Conservation (phyloP, 1,139 yeast genomes). For the Hyphopichia burtonii region DNA sequence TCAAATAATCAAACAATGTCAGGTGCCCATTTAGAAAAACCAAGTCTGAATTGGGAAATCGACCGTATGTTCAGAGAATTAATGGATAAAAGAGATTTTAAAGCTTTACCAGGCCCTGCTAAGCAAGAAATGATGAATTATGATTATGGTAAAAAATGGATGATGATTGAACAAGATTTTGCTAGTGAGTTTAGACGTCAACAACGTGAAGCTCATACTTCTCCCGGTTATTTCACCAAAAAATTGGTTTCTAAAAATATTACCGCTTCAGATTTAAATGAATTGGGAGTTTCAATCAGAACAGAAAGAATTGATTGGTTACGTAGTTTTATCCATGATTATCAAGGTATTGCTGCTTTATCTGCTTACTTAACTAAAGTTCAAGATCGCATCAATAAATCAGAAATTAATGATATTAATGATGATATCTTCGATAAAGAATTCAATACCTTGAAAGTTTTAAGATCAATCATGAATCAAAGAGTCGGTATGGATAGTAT, state of each 20-base stretch:
- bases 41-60: slow-evolving; percentile 57
- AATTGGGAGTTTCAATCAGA: slow-evolving; percentile 85
- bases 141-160: slow-evolving; percentile 82
- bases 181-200: slow-evolving; percentile 69
- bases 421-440: slow-evolving; percentile 51
- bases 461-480: slow-evolving; percentile 50
- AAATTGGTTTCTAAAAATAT: slow-evolving; percentile 70
- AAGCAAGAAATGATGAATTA: slow-evolving; percentile 76
- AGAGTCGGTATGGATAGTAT: slow-evolving; percentile 45
- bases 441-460: slow-evolving; percentile 45
- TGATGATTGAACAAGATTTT: slow-evolving; percentile 85
- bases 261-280: slow-evolving; percentile 69
- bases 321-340: slow-evolving; percentile 64
- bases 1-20: slow-evolving; percentile 13
- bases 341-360: slow-evolving; percentile 88
- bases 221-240: slow-evolving; percentile 80
- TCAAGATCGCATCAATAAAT: slow-evolving; percentile 35
- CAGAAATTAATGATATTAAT: slow-evolving; percentile 35
- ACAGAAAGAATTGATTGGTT: slow-evolving; percentile 96
- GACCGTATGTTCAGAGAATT: slow-evolving; percentile 66
- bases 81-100: slow-evolving; percentile 82
- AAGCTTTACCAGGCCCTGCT: slow-evolving; percentile 74
- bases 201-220: slow-evolving; percentile 35
- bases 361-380: slow-evolving; percentile 40
- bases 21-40: slow-evolving; percentile 48